Conservation (phyloP, 2,329 filamentous ascomycete species). For the Metarhizium humberi region DNA sequence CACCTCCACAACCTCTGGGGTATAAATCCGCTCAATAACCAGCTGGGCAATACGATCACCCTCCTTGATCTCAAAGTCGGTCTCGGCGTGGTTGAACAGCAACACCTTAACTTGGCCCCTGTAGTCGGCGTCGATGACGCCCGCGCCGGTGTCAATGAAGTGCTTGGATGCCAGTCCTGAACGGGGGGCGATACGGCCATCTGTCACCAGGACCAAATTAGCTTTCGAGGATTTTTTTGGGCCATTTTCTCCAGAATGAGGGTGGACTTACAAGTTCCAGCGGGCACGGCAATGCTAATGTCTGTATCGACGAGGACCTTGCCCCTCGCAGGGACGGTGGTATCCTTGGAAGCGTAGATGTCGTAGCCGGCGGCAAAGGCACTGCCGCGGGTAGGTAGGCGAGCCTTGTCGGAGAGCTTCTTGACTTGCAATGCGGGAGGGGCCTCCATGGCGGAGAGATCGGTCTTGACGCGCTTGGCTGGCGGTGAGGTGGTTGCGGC, state of each 20-base stretch:
- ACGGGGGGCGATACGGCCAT: conserved; percentile 82
- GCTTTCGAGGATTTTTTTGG: background rate
- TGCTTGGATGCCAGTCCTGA: conserved; percentile 89
- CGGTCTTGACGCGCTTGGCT: conserved; percentile 69
- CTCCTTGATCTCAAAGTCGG: conserved; percentile 70
- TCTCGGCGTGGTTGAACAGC: conserved; percentile 83
- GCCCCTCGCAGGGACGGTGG: conserved; percentile 69
- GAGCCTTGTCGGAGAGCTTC: conserved; percentile 73
- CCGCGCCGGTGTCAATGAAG: conserved; percentile 92
- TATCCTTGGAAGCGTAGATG: conserved; percentile 69
- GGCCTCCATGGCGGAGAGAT: conserved; percentile 27
- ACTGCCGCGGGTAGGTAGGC: conserved; percentile 78
- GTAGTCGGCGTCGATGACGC: conserved; percentile 97
- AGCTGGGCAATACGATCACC: conserved; percentile 92
- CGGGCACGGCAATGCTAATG: conserved; percentile 82
- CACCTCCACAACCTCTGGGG: conserved; percentile 85
- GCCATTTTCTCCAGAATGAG: too few species aligned
- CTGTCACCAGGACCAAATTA: conserved; percentile 30
- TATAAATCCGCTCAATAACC: conserved; percentile 88
- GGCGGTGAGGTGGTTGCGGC: conserved; percentile 53
- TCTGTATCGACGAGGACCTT: conserved; percentile 86
- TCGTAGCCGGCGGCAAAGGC: conserved; percentile 91
- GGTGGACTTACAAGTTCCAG: conserved; percentile 62
- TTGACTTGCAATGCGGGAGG: conserved; percentile 70
- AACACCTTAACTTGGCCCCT: conserved; percentile 88